A percentile compares a stretch with the other conserved stretches of the same genome.
phyloP scores from a whole-genome alignment of 768 basidiomycete species.

The Tulasnella sp. region DNA sequence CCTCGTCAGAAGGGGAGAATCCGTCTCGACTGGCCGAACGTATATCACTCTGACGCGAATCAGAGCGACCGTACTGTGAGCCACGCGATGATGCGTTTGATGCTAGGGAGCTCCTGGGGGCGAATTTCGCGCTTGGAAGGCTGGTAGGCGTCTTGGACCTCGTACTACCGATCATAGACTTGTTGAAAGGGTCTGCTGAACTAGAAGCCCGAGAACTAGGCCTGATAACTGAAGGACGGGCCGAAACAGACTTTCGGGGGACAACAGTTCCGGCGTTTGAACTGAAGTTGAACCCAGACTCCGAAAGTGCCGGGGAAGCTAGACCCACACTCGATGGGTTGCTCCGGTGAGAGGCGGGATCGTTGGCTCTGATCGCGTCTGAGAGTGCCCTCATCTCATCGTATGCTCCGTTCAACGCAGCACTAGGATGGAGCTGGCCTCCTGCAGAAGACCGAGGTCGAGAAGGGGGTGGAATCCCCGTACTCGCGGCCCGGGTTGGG shows the following conservation, averaged over 20 bases:
- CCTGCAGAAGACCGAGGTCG: constrained; percentile 10
- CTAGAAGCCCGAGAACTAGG: constrained; percentile 7
- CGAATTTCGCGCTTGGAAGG: constrained; percentile 11
- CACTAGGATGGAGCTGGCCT: constrained; percentile 20
- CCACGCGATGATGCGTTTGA: constrained; percentile 9
- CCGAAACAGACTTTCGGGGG: constrained; percentile 2
- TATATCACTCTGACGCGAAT: constrained; percentile 9
- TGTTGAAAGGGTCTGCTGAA: constrained; percentile 5
- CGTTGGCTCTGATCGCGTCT: constrained; percentile 71
- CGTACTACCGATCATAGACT: not conserved
- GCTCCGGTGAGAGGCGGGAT: constrained; percentile 60
- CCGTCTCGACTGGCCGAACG: constrained; percentile 18
- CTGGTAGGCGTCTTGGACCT: constrained; percentile 41
- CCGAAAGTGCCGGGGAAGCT: constrained; percentile 22
- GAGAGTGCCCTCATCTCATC: constrained; percentile 64
- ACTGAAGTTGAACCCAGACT: constrained; percentile 40
- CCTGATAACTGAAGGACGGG: constrained; percentile 1
- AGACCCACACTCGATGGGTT: constrained; percentile 22
- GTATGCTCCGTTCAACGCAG: constrained; percentile 29
- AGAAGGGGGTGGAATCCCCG: constrained; percentile 20
- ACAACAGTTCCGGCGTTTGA: constrained; percentile 26
- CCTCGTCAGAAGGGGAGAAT: not conserved
- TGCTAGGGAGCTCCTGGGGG: constrained; percentile 5
- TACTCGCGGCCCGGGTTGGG: constrained; percentile 53
- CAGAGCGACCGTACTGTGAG: constrained; percentile 6